Base-by-base conservation (phyloP, 805 yeast species). In the Pichia kluyveri region DNA sequence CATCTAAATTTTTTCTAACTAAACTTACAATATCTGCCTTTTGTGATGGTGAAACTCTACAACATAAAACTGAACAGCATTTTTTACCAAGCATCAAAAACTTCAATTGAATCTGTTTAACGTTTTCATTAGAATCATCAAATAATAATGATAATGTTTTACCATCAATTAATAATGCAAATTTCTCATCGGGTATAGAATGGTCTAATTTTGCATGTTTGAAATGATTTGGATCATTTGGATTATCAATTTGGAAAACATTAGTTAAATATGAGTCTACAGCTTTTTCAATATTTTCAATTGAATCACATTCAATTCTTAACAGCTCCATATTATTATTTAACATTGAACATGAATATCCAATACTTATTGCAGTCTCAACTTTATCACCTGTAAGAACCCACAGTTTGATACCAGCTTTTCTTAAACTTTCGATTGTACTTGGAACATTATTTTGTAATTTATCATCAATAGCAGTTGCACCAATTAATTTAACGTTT, bases 351-450 rank as follows among this genome's bases (percentile, higher is more conserved):
- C 91, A 85, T 15, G 87, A 80, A 59, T 82, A 85, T 1, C 91
- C 93, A 63, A 85, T 85, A 60, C 83, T 82, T 60, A 85, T 85
- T 3, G 93, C 93, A 10, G 93, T 85, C 64, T 85, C 93, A 45
- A 85, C 79, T 61, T 82, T 79, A 64, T 85, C 93, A 54, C 93
- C 93, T 10, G 93, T 85, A 31, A 85, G 70, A 46, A 85, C 90
- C 93, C 93, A 85, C 43, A 85, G 68, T 62, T 85, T 85, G 57
- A 85, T 80, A 43, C 93, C 93, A 0, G 90, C 91, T 43, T 73
- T 68, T 7, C 80, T 77, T 44, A 85, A 69, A 39, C 79, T 61
- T 15, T 82, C 75, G 56, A 85, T 85, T 1, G 91, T 71, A 45
- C 79, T 82, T 0, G 91, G 89, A 19, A 85, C 93, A 50, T 88